These are phyloP conservation scores for Clitopilus hobsonii DNA, from an alignment of 768 basidiomycete species.

Conservation along the genomic window DNA sequence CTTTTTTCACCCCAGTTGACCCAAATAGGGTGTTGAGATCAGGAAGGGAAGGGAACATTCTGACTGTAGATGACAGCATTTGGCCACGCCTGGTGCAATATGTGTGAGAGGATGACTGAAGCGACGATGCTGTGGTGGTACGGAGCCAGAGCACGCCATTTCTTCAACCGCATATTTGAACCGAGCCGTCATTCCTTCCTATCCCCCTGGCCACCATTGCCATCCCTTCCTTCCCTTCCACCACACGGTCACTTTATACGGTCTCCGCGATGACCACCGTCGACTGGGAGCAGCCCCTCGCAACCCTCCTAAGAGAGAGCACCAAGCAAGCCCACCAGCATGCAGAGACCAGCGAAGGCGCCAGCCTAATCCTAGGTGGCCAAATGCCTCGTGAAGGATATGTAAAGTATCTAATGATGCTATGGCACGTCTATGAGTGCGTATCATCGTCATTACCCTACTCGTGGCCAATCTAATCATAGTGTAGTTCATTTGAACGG, in stretches of 20 bases:
- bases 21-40: constrained; percentile 1
- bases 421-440: constrained; percentile 78
- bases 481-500: constrained; percentile 46
- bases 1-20: background rate
- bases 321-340: constrained; percentile 52
- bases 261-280: constrained; percentile 27
- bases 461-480: background rate
- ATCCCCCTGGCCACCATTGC: constrained; percentile 6
- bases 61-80: constrained; percentile 6
- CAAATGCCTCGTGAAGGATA: constrained; percentile 62
- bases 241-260: constrained; percentile 13
- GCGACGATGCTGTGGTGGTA: constrained; percentile 4
- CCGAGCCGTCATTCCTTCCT: background rate
- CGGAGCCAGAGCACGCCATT: constrained; percentile 6
- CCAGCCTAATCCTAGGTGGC: constrained; percentile 52
- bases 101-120: constrained; percentile 9
- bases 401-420: constrained; percentile 65
- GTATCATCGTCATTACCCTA: constrained; percentile 17
- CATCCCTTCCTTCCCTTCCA: no score
- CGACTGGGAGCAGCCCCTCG: constrained; percentile 38
- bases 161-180: constrained; percentile 5
- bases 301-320: constrained; percentile 41
- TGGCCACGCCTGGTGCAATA: constrained; percentile 17
- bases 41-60: background rate
- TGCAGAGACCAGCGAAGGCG: constrained; percentile 54